Evolutionary conservation across 495 filamentous ascomycete species (phyloP).

Genomic region (Neurospora sp.): DNA sequence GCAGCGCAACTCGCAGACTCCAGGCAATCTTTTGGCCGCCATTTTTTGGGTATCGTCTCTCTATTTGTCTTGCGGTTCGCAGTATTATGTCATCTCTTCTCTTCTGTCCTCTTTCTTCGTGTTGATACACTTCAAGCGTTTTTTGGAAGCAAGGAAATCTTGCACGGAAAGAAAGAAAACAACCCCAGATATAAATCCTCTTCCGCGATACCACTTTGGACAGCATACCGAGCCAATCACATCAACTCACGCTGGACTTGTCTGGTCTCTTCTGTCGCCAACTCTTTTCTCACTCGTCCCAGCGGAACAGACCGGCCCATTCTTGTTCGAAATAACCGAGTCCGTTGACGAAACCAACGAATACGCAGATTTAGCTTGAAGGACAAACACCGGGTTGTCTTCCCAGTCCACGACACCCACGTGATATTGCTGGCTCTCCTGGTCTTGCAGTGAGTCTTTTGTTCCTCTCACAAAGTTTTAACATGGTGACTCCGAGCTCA

Average conservation of each 20-base stretch:
- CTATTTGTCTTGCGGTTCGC: conserved; percentile 4
- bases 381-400: not conserved
- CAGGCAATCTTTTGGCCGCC: conserved; percentile 18
- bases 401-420: not conserved
- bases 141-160: conserved; percentile 9
- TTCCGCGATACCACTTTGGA: not conserved
- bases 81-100: conserved; percentile 18
- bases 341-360: not conserved
- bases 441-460: not conserved
- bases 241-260: not conserved
- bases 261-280: not conserved
- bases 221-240: not conserved
- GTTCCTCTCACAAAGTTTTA: not conserved
- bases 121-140: conserved; percentile 7
- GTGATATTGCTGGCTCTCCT: not conserved
- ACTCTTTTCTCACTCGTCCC: not conserved
- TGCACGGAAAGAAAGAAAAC: conserved; percentile 1
- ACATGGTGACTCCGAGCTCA: not conserved
- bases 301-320: not conserved
- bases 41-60: conserved; percentile 16
- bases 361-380: not conserved
- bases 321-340: not conserved
- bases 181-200: not conserved
- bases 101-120: conserved; percentile 2
- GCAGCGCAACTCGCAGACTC: not conserved